Evolutionary conservation across 2,329 filamentous ascomycete species (phyloP).

Genomic region (Clonostachys rhizophaga): DNA sequence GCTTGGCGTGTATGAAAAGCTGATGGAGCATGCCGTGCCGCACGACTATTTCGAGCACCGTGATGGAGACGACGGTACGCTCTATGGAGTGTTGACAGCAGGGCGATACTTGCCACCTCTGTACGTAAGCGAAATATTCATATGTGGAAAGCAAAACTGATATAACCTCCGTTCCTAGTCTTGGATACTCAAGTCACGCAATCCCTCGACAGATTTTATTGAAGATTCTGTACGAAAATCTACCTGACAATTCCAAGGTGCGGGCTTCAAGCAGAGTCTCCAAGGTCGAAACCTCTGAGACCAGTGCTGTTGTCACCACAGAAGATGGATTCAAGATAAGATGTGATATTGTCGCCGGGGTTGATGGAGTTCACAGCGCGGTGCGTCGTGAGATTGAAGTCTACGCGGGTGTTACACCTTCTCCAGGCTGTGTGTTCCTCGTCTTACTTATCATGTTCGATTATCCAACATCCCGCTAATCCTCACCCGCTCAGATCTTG

Average conservation of each 20-base stretch:
- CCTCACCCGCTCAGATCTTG: conserved; percentile 7
- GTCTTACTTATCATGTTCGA: no score
- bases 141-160: no score
- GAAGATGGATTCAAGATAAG: conserved; percentile 11
- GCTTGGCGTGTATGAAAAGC: conserved; percentile 21
- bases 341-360: conserved; percentile 25
- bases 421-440: conserved; percentile 7
- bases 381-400: conserved; percentile 19
- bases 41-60: no score
- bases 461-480: conserved; percentile 1
- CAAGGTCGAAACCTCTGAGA: conserved; percentile 2
- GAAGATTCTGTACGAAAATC: conserved; percentile 21
- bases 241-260: conserved; percentile 18
- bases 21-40: no score
- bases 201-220: conserved; percentile 26
- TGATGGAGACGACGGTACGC: no score
- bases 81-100: no score
- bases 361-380: conserved; percentile 31
- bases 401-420: not conserved
- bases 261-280: conserved; percentile 7
- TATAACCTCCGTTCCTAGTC: conserved; percentile 1
- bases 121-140: no score
- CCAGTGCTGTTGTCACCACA: no score
- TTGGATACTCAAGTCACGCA: conserved; percentile 21
- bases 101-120: no score